Conservation (phyloP, 1,139 yeast species). For the Suhomyces bribrorum region DNA sequence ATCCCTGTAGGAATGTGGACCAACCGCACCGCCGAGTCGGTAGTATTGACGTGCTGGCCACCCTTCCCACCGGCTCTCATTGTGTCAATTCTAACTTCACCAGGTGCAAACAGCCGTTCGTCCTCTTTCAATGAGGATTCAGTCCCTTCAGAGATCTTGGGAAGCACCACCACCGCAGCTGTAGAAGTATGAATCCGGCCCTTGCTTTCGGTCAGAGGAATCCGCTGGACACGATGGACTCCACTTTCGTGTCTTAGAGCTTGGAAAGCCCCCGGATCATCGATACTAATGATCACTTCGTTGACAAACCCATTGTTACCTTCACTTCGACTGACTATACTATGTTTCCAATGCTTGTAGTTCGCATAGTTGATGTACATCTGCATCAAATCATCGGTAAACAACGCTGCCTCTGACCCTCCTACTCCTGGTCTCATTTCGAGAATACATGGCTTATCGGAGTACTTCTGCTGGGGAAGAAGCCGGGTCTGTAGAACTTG, state of each 20-base stretch:
- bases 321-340: slow-evolving; percentile 59
- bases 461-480: slow-evolving; percentile 75
- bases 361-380: slow-evolving; percentile 82
- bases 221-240: slow-evolving; percentile 92
- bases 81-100: slow-evolving; percentile 87
- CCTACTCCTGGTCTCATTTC: slow-evolving; percentile 97
- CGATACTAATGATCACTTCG: slow-evolving; percentile 76
- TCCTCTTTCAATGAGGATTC: slow-evolving; percentile 57
- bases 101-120: slow-evolving; percentile 78
- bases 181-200: slow-evolving; percentile 96
- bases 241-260: slow-evolving; percentile 85
- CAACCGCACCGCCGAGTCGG: slow-evolving; percentile 93
- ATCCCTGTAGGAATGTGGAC: slow-evolving; percentile 93
- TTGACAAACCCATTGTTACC: slow-evolving; percentile 63
- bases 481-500: slow-evolving; percentile 55
- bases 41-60: slow-evolving; percentile 97
- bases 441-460: slow-evolving; percentile 74
- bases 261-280: slow-evolving; percentile 77
- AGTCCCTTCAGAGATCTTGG: slow-evolving; percentile 67
- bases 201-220: slow-evolving; percentile 90
- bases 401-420: slow-evolving; percentile 89
- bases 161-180: slow-evolving; percentile 91
- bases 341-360: slow-evolving; percentile 64
- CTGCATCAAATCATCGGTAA: slow-evolving; percentile 72
- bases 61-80: slow-evolving; percentile 98